These are phyloP conservation scores for Cercospora sp. DNA, from an alignment of 2,329 filamentous ascomycete genomes.

Conservation along the genomic window DNA sequence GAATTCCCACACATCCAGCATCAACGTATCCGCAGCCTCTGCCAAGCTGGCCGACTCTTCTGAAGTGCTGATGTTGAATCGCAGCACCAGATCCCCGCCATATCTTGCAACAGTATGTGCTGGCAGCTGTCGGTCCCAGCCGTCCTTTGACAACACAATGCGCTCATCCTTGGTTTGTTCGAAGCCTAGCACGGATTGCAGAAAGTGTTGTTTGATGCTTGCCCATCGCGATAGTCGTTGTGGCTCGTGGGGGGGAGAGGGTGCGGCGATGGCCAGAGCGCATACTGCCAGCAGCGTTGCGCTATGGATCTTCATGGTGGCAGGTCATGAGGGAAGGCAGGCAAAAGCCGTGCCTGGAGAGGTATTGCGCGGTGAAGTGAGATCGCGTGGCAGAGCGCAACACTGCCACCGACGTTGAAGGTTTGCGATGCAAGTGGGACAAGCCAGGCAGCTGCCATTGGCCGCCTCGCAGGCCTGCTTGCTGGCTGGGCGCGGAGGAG, in stretches of 20 bases:
- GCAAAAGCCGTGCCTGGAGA: not conserved
- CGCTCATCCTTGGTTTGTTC: slow-evolving; percentile 5
- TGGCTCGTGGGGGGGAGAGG: slow-evolving; percentile 13
- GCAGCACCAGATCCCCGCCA: slow-evolving; percentile 78
- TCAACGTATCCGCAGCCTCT: slow-evolving; percentile 71
- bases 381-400: not conserved
- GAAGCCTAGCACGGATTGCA: slow-evolving; percentile 21
- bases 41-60: slow-evolving; percentile 70
- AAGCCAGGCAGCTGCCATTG: not conserved
- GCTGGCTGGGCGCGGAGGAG: not conserved
- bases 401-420: not conserved
- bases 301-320: slow-evolving; percentile 16
- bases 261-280: slow-evolving; percentile 23
- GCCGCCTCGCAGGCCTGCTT: not conserved
- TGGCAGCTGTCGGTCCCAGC: slow-evolving; percentile 17
- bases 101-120: slow-evolving; percentile 52
- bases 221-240: slow-evolving; percentile 21
- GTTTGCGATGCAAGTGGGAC: not conserved
- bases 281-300: slow-evolving; percentile 18
- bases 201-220: slow-evolving; percentile 16
- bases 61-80: slow-evolving; percentile 73
- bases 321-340: not conserved
- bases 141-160: slow-evolving; percentile 2
- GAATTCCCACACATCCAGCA: slow-evolving; percentile 89
- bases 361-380: not conserved